Percentiles rank a stretch among this genome's conserved stretches.
Evolutionary conservation across 2,329 filamentous ascomycete genomes (phyloP).

Genomic region (Thielaviopsis punctulata): DNA sequence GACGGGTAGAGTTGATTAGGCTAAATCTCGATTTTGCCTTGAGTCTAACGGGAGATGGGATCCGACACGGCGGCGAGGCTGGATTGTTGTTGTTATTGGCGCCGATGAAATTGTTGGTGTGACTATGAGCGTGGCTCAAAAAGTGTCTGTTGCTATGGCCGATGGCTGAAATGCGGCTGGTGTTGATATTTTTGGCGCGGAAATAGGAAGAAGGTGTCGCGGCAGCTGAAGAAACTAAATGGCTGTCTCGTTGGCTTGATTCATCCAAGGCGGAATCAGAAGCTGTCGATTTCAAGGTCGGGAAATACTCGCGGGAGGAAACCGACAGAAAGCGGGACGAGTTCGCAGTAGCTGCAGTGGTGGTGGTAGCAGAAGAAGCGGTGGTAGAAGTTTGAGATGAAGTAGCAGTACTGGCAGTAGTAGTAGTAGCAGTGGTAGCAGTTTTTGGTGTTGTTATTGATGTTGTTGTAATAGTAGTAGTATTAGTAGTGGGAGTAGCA

Average conservation of each 20-base stretch:
- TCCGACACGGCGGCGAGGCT: neutral
- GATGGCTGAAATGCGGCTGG: neutral
- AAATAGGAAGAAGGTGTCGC: neutral
- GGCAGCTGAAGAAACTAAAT: neutral
- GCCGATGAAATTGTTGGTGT: neutral
- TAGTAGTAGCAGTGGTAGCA: too few relatives aligned
- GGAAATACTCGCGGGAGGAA: slow-evolving; percentile 13
- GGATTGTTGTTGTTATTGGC: neutral
- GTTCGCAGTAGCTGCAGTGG: slow-evolving; percentile 11
- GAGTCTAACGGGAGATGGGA: neutral
- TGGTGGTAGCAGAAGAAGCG: slow-evolving; percentile 5
- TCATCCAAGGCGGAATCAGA: slow-evolving; percentile 3
- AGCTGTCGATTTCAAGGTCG: slow-evolving; percentile 11
- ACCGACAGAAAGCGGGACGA: slow-evolving; percentile 16
- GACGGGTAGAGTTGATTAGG: neutral
- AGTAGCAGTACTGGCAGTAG: too few relatives aligned
- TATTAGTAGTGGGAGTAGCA: too few relatives aligned
- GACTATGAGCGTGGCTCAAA: neutral
- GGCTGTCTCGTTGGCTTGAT: neutral
- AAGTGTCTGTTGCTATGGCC: neutral
- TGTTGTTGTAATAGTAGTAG: too few relatives aligned
- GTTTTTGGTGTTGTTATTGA: too few relatives aligned
- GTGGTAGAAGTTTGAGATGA: neutral
- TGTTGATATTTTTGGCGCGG: neutral
- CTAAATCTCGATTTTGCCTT: neutral